Evolutionary conservation across 2,329 filamentous ascomycete species (phyloP).

Genomic region (Hymenoscyphus albidus): DNA sequence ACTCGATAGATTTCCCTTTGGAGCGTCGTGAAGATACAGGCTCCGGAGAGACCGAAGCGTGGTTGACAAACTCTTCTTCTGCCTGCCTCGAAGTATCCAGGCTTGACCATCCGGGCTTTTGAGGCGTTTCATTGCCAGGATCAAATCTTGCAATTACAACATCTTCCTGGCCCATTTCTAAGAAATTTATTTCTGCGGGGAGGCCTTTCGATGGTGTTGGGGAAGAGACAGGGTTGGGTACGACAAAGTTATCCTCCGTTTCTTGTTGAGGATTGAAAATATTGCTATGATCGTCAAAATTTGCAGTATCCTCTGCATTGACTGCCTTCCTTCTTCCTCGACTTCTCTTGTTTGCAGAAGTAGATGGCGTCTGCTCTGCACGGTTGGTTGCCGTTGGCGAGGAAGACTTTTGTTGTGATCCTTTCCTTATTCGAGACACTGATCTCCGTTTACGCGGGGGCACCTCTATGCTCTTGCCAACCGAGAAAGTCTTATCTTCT

Average conservation of each 20-base stretch:
- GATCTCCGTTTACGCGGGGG: constrained; percentile 28
- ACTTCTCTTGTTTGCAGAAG: constrained; percentile 22
- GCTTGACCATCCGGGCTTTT: constrained; percentile 29
- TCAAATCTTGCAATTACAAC: constrained; percentile 30
- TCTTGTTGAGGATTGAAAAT: not conserved
- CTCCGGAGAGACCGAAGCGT: not conserved
- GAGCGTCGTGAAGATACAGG: not conserved
- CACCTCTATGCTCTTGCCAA: constrained; percentile 24
- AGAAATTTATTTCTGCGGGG: not conserved
- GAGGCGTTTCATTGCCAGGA: constrained; percentile 27
- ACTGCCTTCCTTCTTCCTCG: constrained; percentile 12
- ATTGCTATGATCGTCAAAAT: not conserved
- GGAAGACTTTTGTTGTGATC: constrained; percentile 9
- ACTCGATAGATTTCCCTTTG: not conserved
- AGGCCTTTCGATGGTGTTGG: not conserved
- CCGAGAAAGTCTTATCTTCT: constrained; percentile 25
- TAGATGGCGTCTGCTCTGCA: constrained; percentile 14
- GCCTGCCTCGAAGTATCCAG: constrained; percentile 15
- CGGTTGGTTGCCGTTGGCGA: constrained; percentile 11
- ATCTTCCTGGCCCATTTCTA: constrained; percentile 14
- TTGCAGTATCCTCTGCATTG: not conserved
- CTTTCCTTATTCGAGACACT: constrained; percentile 29
- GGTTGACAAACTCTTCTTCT: not conserved
- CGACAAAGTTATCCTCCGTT: not conserved
- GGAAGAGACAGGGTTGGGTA: not conserved